These are phyloP conservation scores for Tolypocladium paradoxum DNA, from an alignment of 2,329 filamentous ascomycete genomes.

Conservation along the genomic window DNA sequence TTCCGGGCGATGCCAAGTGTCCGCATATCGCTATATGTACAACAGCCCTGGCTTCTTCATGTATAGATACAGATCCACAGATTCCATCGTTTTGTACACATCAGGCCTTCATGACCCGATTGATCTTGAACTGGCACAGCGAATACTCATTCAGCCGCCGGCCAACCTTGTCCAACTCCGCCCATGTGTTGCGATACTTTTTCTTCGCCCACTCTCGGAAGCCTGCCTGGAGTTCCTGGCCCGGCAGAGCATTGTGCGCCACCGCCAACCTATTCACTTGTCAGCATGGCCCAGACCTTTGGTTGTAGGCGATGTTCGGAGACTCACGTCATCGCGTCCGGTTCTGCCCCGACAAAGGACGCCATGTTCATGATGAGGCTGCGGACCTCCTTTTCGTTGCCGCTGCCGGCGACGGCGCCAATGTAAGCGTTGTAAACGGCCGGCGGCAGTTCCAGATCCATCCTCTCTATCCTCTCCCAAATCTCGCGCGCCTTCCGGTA, in stretches of 20 bases:
- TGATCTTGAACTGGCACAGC: conserved; percentile 38
- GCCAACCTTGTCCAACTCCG: conserved; percentile 46
- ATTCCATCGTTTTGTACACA: conserved; percentile 20
- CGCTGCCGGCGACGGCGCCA: conserved; percentile 64
- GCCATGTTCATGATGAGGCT: conserved; percentile 57
- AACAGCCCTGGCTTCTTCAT: conserved; percentile 21
- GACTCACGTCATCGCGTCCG: conserved; percentile 63
- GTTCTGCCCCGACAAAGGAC: conserved; percentile 51
- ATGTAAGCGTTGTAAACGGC: conserved; percentile 67
- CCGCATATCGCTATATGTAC: conserved; percentile 17
- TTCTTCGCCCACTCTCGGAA: conserved; percentile 66
- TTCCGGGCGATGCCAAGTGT: not conserved
- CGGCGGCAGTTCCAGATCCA: conserved; percentile 70
- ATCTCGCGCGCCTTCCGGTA: conserved; percentile 53
- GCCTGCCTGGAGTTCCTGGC: conserved; percentile 51
- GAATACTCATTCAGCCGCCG: conserved; percentile 32
- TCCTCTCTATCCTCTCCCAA: conserved; percentile 58
- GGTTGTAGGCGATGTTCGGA: not conserved
- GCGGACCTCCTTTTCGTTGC: conserved; percentile 57
- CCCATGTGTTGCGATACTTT: conserved; percentile 60
- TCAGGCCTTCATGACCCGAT: conserved; percentile 37
- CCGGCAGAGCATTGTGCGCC: conserved; percentile 63
- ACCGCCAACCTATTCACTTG: conserved; percentile 51
- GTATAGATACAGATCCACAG: conserved; percentile 21
- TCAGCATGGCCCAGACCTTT: not conserved